These are phyloP conservation scores for Claviceps purpurea DNA, from an alignment of 2,329 filamentous ascomycete species.

Conservation along the genomic window DNA sequence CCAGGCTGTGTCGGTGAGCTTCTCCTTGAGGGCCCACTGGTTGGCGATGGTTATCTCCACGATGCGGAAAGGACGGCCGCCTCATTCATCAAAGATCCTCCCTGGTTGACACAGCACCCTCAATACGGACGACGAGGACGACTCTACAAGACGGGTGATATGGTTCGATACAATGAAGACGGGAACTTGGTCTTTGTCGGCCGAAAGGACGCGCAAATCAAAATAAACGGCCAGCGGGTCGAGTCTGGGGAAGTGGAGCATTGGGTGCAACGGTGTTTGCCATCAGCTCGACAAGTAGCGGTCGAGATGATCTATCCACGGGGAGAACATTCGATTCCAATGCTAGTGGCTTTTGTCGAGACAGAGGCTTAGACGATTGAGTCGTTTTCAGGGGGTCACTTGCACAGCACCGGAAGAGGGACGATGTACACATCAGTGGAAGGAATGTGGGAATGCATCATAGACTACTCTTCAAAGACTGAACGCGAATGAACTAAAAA, in stretches of 20 bases:
- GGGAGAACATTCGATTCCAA: no score
- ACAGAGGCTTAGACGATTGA: not conserved
- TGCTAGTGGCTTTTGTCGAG: not conserved
- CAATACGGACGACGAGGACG: not conserved
- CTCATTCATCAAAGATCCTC: not conserved
- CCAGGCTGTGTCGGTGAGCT: slow-evolving; percentile 3
- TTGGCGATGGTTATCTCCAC: slow-evolving; percentile 1
- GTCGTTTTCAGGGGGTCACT: no score
- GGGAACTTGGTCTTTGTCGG: slow-evolving; percentile 13
- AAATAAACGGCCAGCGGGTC: slow-evolving; percentile 14
- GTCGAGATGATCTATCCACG: not conserved
- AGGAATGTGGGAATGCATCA: no score
- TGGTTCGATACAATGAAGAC: slow-evolving; percentile 8
- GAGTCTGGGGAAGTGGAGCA: slow-evolving; percentile 11
- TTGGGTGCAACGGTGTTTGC: not conserved
- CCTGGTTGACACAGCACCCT: not conserved
- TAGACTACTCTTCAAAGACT: no score
- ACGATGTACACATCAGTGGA: no score
- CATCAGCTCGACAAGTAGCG: not conserved
- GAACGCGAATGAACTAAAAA: no score
- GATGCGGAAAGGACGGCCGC: not conserved
- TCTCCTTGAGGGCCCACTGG: not conserved
- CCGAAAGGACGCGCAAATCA: slow-evolving; percentile 12
- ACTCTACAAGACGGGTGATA: slow-evolving; percentile 14
- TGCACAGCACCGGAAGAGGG: no score